These are phyloP conservation scores for Akanthomyces uredinophilus DNA, from an alignment of 2,329 filamentous ascomycete genomes.

Conservation along the genomic window DNA sequence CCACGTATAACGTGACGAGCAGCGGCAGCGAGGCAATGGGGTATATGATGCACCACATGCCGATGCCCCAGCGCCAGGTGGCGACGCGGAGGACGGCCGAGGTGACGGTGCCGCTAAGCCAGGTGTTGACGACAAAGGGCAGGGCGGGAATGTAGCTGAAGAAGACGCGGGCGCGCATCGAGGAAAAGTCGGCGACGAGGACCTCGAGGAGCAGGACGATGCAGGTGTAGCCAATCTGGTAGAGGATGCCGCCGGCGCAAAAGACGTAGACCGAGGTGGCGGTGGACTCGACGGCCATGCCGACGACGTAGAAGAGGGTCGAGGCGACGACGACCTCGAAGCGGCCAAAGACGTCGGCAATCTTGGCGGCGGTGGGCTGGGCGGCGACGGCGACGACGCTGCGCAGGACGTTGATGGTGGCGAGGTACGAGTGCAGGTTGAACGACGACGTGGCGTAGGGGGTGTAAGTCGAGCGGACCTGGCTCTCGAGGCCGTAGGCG, in stretches of 20 bases:
- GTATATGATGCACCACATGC: constrained; percentile 60
- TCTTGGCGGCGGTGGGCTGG: constrained; percentile 54
- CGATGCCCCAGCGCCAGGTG: constrained; percentile 58
- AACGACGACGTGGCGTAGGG: constrained; percentile 50
- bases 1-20: constrained; percentile 35
- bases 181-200: constrained; percentile 56
- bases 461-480: constrained; percentile 48
- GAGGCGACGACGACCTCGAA: constrained; percentile 52
- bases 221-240: constrained; percentile 54
- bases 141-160: constrained; percentile 58
- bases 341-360: constrained; percentile 59
- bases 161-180: constrained; percentile 53
- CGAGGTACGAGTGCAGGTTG: constrained; percentile 47
- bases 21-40: constrained; percentile 52
- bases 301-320: constrained; percentile 50
- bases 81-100: constrained; percentile 43
- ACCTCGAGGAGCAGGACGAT: constrained; percentile 56
- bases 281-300: constrained; percentile 50
- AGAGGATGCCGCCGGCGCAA: constrained; percentile 48
- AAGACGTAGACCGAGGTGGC: constrained; percentile 45
- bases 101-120: constrained; percentile 56
- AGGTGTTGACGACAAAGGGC: constrained; percentile 58
- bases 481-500: constrained; percentile 53
- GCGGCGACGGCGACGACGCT: constrained; percentile 56
- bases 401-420: constrained; percentile 54